These are phyloP conservation scores for Sporothrix inflata DNA, from an alignment of 2,329 filamentous ascomycete species.

Conservation along the genomic window DNA sequence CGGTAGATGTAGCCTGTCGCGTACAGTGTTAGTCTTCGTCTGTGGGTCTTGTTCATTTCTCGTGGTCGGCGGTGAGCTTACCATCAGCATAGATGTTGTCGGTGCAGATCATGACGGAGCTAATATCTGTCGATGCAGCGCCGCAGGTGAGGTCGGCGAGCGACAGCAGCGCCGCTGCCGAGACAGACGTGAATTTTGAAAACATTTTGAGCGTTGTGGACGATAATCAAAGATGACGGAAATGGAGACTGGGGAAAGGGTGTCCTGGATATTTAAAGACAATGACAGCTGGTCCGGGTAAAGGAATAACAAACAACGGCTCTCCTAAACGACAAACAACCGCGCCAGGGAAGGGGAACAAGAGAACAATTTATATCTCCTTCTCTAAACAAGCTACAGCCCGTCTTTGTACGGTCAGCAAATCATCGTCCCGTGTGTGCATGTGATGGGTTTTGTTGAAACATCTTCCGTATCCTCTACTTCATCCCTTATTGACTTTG, in stretches of 20 bases:
- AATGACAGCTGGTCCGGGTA: slow-evolving; percentile 9
- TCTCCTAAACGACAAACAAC: neutral
- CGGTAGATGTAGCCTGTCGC: slow-evolving; percentile 30
- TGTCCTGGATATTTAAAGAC: slow-evolving; percentile 4
- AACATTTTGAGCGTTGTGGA: neutral
- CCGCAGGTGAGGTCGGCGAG: neutral
- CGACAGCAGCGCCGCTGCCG: neutral
- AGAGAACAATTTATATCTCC: neutral
- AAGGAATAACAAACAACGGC: neutral
- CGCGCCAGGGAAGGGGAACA: no score
- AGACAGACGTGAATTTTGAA: neutral
- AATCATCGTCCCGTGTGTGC: neutral
- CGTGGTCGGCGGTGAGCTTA: neutral
- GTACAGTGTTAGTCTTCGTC: neutral
- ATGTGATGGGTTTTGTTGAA: neutral
- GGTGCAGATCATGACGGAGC: slow-evolving; percentile 24
- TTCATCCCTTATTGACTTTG: neutral
- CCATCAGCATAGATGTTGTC: slow-evolving; percentile 25
- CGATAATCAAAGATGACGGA: neutral
- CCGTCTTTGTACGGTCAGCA: neutral
- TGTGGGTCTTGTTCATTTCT: no score
- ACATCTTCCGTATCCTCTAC: neutral
- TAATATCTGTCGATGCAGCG: neutral
- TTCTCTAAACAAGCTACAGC: neutral
- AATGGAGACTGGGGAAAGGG: neutral